Evolutionary conservation across 805 yeast species (phyloP).

Genomic region (Candida cerambycidarum): DNA sequence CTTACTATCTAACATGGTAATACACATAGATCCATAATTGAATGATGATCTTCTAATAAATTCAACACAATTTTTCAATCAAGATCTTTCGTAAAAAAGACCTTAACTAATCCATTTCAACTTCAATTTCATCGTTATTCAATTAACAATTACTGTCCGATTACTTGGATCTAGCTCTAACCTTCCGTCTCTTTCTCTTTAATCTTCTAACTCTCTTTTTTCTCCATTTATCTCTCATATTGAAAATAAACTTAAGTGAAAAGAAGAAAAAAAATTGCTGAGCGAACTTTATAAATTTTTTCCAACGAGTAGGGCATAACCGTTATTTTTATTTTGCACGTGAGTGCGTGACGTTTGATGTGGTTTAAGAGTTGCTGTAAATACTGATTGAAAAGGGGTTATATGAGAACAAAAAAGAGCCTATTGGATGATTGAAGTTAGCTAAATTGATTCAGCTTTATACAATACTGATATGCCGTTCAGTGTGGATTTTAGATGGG

Average conservation of each 20-base stretch:
- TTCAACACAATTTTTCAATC: background rate
- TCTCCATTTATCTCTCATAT: slow-evolving; percentile 98
- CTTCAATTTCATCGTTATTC: slow-evolving; percentile 3
- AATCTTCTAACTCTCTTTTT: slow-evolving; percentile 99
- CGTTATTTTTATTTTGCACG: slow-evolving; percentile 1
- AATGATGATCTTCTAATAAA: slow-evolving; percentile 1
- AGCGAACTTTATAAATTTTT: slow-evolving; percentile 9
- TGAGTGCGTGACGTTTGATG: slow-evolving; percentile 7
- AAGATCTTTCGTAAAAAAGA: background rate
- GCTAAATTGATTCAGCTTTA: too few relatives aligned
- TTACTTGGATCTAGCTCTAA: slow-evolving; percentile 99
- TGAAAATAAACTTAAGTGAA: slow-evolving; percentile 31
- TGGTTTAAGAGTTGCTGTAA: too few relatives aligned
- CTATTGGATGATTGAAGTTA: too few relatives aligned
- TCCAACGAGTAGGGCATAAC: slow-evolving; percentile 1
- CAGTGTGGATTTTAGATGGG: too few relatives aligned
- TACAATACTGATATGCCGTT: too few relatives aligned
- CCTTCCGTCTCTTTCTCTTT: slow-evolving; percentile 99
- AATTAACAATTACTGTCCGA: slow-evolving; percentile 40
- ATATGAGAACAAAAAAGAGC: too few relatives aligned
- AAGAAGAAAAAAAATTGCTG: slow-evolving; percentile 16
- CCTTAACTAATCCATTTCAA: background rate
- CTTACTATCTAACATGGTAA: slow-evolving; percentile 2
- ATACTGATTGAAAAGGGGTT: too few relatives aligned
- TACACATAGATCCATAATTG: slow-evolving; percentile 5